phyloP scores from a whole-genome alignment of 306 rosid genomes.

The Cercis canadensis region DNA sequence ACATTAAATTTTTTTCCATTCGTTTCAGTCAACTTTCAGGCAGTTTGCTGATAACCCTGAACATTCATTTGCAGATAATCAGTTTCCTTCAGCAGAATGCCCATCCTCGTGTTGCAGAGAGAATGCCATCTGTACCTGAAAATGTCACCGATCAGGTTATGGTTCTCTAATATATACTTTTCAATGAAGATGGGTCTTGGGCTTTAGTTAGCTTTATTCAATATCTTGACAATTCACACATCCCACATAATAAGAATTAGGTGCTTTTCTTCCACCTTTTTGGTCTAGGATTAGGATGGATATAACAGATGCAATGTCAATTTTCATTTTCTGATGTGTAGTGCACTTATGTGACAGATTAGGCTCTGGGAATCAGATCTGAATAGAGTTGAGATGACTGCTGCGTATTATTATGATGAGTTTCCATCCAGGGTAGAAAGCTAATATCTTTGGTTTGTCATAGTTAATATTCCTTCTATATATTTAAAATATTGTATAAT shows the following conservation, averaged over 20 bases:
- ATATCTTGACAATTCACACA: no score
- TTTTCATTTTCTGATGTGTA: slow-evolving; percentile 36
- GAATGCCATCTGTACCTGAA: slow-evolving; percentile 87
- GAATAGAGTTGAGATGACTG: slow-evolving; percentile 82
- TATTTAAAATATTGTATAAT: slow-evolving; percentile 20
- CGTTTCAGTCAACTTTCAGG: slow-evolving; percentile 12
- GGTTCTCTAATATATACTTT: slow-evolving; percentile 11
- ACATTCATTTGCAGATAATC: slow-evolving; percentile 63
- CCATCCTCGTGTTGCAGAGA: slow-evolving; percentile 90
- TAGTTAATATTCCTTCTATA: not conserved
- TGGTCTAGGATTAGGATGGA: not conserved
- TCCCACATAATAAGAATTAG: not conserved
- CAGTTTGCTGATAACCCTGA: slow-evolving; percentile 17
- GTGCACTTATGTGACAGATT: slow-evolving; percentile 59
- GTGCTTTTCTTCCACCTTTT: not conserved
- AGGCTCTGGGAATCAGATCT: slow-evolving; percentile 94
- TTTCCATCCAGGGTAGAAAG: slow-evolving; percentile 84
- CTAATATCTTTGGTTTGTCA: slow-evolving; percentile 21
- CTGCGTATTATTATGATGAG: slow-evolving; percentile 74
- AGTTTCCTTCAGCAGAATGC: slow-evolving; percentile 93
- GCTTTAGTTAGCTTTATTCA: not conserved
- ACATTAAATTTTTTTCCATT: not conserved
- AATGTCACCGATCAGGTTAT: slow-evolving; percentile 95
- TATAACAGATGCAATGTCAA: not conserved
- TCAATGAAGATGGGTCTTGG: not conserved